These are phyloP conservation scores for Suillus paluster DNA, from an alignment of 768 basidiomycete genomes.

Conservation along the genomic window DNA sequence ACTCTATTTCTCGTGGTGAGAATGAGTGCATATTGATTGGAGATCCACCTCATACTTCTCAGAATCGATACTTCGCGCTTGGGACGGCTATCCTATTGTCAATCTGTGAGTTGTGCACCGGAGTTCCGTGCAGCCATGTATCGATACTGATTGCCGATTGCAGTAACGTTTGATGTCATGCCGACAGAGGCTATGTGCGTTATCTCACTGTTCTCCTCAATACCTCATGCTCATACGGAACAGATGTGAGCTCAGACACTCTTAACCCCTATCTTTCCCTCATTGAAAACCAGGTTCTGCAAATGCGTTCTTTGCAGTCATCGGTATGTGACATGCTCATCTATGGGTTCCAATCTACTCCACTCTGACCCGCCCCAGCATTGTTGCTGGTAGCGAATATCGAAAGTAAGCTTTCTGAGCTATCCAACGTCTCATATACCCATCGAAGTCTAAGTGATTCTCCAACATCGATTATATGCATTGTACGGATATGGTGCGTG, in stretches of 20 bases:
- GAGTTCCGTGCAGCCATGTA: not conserved
- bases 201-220: not conserved
- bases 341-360: not conserved
- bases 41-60: not conserved
- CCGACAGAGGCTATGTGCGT: constrained; percentile 6
- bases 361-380: not conserved
- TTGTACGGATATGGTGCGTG: constrained; percentile 9
- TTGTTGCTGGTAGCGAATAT: constrained; percentile 9
- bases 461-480: constrained; percentile 8
- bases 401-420: constrained; percentile 4
- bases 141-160: not conserved
- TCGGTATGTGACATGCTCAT: not conserved
- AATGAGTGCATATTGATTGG: not conserved
- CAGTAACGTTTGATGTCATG: not conserved
- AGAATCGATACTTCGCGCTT: constrained; percentile 14
- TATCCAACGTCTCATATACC: not conserved
- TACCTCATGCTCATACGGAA: not conserved
- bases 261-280: not conserved
- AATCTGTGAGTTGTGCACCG: constrained; percentile 1
- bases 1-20: constrained; percentile 8
- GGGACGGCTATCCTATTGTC: not conserved
- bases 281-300: not conserved
- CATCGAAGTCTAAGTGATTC: constrained; percentile 9
- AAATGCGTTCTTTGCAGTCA: not conserved
- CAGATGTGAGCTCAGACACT: not conserved